These are phyloP conservation scores for Rhododendron williamsianum DNA, from an alignment of 148 eudicot species.

Conservation along the genomic window DNA sequence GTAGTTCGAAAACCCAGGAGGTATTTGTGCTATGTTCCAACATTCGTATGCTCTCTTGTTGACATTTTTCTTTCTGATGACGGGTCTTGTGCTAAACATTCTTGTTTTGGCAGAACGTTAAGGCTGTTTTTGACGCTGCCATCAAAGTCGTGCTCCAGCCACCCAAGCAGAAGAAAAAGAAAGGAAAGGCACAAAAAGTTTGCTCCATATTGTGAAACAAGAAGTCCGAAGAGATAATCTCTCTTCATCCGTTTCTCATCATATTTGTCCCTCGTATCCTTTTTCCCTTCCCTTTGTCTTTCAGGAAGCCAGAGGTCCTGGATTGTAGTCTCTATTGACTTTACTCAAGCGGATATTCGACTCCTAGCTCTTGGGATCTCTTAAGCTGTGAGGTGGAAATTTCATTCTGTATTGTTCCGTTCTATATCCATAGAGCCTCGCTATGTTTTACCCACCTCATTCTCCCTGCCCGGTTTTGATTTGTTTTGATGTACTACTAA, in stretches of 20 bases:
- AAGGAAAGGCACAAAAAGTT: constrained; percentile 73
- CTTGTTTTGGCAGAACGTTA: constrained; percentile 57
- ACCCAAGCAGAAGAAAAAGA: constrained; percentile 94
- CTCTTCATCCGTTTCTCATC: constrained; percentile 9
- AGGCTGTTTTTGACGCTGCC: constrained; percentile 91
- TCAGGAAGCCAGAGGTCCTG: constrained; percentile 40
- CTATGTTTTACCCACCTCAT: constrained; percentile 34
- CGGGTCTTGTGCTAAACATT: not conserved
- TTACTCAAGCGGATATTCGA: not conserved
- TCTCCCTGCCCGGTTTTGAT: constrained; percentile 33
- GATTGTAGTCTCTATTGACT: constrained; percentile 6
- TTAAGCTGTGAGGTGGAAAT: constrained; percentile 35
- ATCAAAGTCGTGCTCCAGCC: constrained; percentile 96
- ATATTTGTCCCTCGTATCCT: constrained; percentile 9
- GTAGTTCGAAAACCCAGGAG: constrained; percentile 85
- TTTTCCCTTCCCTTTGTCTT: constrained; percentile 24
- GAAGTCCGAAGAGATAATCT: constrained; percentile 7
- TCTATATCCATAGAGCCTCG: constrained; percentile 10
- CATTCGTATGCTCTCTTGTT: not conserved
- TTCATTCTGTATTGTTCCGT: constrained; percentile 15
- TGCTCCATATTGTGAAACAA: constrained; percentile 84
- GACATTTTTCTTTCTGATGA: not conserved
- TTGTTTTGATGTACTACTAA: constrained; percentile 37
- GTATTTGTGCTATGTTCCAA: constrained; percentile 19
- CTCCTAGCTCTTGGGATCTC: constrained; percentile 20